phyloP scores from a whole-genome alignment of 2,329 filamentous ascomycete species.

The Epichloe festucae region DNA sequence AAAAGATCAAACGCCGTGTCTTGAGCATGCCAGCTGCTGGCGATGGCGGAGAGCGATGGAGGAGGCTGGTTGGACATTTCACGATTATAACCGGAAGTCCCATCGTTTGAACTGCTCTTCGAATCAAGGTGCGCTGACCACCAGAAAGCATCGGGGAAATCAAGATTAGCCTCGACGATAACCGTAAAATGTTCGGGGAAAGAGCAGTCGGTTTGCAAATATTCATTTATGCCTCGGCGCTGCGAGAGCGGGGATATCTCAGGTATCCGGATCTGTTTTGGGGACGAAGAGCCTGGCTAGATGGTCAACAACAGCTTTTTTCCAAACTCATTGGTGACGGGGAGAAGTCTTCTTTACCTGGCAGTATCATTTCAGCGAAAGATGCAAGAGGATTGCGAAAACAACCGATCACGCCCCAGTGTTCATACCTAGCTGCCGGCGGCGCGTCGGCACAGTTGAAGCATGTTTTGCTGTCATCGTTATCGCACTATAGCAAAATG shows the following conservation, averaged over 20 bases:
- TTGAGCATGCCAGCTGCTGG: slow-evolving; percentile 37
- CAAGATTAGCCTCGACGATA: slow-evolving; percentile 32
- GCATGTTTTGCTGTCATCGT: slow-evolving; percentile 37
- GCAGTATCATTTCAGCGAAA: slow-evolving; percentile 36
- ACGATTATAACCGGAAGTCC: slow-evolving; percentile 9
- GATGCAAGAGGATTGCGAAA: slow-evolving; percentile 34
- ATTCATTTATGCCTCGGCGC: slow-evolving; percentile 38
- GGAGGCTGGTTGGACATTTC: slow-evolving; percentile 30
- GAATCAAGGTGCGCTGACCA: slow-evolving; percentile 37
- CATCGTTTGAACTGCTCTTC: slow-evolving; percentile 11
- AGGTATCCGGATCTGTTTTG: slow-evolving; percentile 35
- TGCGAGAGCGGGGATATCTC: slow-evolving; percentile 36
- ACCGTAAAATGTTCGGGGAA: slow-evolving; percentile 26
- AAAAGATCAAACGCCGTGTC: slow-evolving; percentile 38
- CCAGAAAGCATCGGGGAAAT: slow-evolving; percentile 46
- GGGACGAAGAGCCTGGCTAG: slow-evolving; percentile 29
- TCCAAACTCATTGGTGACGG: not conserved
- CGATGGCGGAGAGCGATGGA: slow-evolving; percentile 36
- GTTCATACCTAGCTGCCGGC: slow-evolving; percentile 24
- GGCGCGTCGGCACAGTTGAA: slow-evolving; percentile 29
- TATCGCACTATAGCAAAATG: slow-evolving; percentile 32
- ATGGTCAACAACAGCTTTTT: not conserved
- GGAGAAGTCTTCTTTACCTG: slow-evolving; percentile 24
- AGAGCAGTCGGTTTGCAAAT: slow-evolving; percentile 33
- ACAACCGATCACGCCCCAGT: slow-evolving; percentile 39